Conservation (phyloP, 2,329 filamentous ascomycete genomes). For the Clonostachys sp. region DNA sequence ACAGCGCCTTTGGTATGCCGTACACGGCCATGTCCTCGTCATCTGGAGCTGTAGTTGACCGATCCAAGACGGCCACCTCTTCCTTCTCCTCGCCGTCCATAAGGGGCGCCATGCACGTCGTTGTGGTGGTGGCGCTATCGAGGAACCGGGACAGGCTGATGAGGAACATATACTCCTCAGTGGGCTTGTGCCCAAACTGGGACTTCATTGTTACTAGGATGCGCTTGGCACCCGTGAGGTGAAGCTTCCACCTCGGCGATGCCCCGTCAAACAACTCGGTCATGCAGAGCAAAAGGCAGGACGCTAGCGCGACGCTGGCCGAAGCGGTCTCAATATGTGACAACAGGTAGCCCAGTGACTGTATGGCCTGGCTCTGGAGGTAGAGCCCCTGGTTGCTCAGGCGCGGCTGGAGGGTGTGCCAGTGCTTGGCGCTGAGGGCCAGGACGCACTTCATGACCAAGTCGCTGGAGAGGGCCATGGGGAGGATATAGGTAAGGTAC, state of each 20-base stretch:
- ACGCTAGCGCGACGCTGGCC: slow-evolving; percentile 27
- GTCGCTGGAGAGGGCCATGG: slow-evolving; percentile 23
- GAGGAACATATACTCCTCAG: slow-evolving; percentile 31
- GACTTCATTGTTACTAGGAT: slow-evolving; percentile 23
- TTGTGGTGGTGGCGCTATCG: slow-evolving; percentile 24
- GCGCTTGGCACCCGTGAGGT: slow-evolving; percentile 33
- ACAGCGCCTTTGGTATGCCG: slow-evolving; percentile 26
- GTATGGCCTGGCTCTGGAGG: slow-evolving; percentile 23
- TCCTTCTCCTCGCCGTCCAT: slow-evolving; percentile 23
- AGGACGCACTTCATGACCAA: slow-evolving; percentile 24
- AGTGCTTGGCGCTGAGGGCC: slow-evolving; percentile 24
- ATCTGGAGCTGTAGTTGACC: slow-evolving; percentile 12
- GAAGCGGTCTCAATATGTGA: slow-evolving; percentile 23
- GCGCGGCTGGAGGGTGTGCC: slow-evolving; percentile 22
- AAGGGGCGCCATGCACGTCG: slow-evolving; percentile 23
- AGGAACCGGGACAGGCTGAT: slow-evolving; percentile 22
- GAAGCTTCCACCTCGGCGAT: slow-evolving; percentile 33
- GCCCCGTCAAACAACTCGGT: slow-evolving; percentile 36
- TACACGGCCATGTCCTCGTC: slow-evolving; percentile 25
- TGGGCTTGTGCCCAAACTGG: slow-evolving; percentile 20
- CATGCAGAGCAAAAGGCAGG: slow-evolving; percentile 33
- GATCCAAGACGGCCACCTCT: slow-evolving; percentile 14
- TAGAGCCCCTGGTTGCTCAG: slow-evolving; percentile 19
- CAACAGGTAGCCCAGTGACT: slow-evolving; percentile 20
- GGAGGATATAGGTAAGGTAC: slow-evolving; percentile 21